Base-by-base conservation (phyloP, 140 eudicot species). In the Ambrosia hybrid region DNA sequence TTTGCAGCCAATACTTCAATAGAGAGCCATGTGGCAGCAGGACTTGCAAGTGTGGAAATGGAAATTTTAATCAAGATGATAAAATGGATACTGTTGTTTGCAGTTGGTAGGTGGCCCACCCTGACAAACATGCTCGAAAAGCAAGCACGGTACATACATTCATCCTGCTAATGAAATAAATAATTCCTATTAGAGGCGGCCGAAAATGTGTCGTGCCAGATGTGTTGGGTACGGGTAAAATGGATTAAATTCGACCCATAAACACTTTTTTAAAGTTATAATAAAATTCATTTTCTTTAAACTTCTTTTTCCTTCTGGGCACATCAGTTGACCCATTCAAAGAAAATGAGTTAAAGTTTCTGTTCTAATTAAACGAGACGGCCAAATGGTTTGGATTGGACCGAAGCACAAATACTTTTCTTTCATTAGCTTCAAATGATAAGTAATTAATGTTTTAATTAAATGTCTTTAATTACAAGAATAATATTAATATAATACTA, bases 1-100 rank as follows among this genome's bases (percentile, higher is more conserved):
- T 34, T 14, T 79, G 83, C 89, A 94, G 96, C 94, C 99, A 36
- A 84, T 87, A 78, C 94, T 74, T 88, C 99, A 4, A 81, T 87
- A 14, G 97, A 94, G 96, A 94, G 99, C 73, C 82, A 84, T 51
- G 85, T 83, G 46, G 89, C 83, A 57, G 91, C 83, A 39, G 89
- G 86, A 5, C 75, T 6, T 36, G 89, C 26, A 81, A 82, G 73
- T 85, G 83, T 48, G 80, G 71, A 67, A 74, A 71, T 76, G 89
- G 79, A 62, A 84, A 86, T 39, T 65, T 43, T 5, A 74, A 76
- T 26, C 79, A 71, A 16, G 70, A 73, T 38, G 86, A 81, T 61
- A 85, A 84, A 52, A 73, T 77, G 78, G 91, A 90, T 51, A 66
- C 76, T 9, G 84, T 81, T 1, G 81, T 83, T 66, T 83, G 88